A percentile compares a stretch with the other conserved stretches of the same genome.
Conservation (phyloP, 768 basidiomycete genomes). For the Rhizopogon roseolus region DNA sequence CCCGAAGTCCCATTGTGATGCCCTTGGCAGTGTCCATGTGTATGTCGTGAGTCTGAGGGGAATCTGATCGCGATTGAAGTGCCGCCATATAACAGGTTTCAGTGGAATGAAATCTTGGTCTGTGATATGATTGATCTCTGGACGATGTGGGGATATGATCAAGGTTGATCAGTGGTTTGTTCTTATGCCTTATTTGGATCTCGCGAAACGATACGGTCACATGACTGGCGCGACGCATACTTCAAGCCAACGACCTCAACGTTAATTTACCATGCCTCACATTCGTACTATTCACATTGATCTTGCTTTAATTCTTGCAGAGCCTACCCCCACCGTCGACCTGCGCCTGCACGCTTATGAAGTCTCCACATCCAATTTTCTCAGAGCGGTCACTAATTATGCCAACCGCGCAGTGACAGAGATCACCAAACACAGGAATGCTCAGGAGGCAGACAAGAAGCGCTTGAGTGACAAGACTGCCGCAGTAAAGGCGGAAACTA, state of each 20-base stretch:
- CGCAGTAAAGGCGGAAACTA: constrained; percentile 63
- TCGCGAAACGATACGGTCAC: constrained; percentile 10
- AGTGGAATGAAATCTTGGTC: not conserved
- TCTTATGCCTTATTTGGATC: constrained; percentile 6
- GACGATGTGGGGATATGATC: not conserved
- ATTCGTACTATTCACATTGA: constrained; percentile 45
- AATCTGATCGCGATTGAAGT: not conserved
- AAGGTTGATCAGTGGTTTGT: not conserved
- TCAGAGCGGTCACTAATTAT: constrained; percentile 68
- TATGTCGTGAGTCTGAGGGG: constrained; percentile 44
- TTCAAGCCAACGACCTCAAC: not conserved
- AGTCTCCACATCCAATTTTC: constrained; percentile 63
- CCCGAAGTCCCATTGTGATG: constrained; percentile 38
- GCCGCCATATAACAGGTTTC: not conserved
- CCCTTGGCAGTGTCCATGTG: constrained; percentile 81
- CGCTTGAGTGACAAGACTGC: constrained; percentile 56
- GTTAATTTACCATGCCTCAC: not conserved
- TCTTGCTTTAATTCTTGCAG: constrained; percentile 50
- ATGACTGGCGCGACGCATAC: constrained; percentile 14
- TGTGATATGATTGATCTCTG: not conserved
- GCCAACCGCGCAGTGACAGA: constrained; percentile 65
- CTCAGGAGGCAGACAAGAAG: constrained; percentile 60
- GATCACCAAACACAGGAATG: constrained; percentile 62
- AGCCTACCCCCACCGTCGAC: constrained; percentile 58
- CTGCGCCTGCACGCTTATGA: constrained; percentile 59